phyloP scores from a whole-genome alignment of 768 basidiomycete species.

The Fomitopsis pulvina region DNA sequence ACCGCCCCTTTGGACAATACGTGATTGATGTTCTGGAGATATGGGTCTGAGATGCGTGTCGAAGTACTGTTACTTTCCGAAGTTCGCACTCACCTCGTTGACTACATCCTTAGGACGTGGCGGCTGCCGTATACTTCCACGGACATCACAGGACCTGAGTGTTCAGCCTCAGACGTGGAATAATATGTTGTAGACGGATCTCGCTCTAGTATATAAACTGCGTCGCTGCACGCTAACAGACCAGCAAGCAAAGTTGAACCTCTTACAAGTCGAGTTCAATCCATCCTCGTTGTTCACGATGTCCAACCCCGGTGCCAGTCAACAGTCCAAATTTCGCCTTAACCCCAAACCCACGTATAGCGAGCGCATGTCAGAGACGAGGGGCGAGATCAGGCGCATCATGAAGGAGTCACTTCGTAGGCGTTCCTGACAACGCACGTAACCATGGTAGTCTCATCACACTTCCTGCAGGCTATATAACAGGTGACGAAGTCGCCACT shows the following conservation, averaged over 20 bases:
- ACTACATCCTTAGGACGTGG: background rate
- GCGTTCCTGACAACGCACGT: background rate
- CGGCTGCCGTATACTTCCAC: constrained; percentile 1
- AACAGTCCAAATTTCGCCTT: constrained; percentile 17
- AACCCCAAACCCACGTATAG: constrained; percentile 20
- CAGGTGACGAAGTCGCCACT: constrained; percentile 17
- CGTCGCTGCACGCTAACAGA: background rate
- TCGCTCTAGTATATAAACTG: background rate
- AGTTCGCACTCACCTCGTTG: constrained; percentile 1
- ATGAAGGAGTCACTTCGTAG: constrained; percentile 19
- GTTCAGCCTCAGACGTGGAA: background rate
- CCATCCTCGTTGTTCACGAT: background rate
- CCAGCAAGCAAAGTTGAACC: background rate
- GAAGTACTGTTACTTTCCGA: constrained; percentile 1
- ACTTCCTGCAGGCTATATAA: constrained; percentile 15
- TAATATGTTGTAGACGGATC: background rate
- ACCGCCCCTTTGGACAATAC: background rate
- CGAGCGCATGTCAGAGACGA: constrained; percentile 23
- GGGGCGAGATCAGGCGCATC: constrained; percentile 19
- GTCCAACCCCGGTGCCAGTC: background rate
- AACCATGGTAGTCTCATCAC: background rate
- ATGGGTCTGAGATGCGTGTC: background rate
- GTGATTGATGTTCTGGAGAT: background rate
- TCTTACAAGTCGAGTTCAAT: background rate
- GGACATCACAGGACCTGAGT: constrained; percentile 1